Evolutionary conservation across 2,329 filamentous ascomycete genomes (phyloP), one percentile per base, ranked within the genome.

Genomic region (Chrysoporthe austroafricana): DNA sequence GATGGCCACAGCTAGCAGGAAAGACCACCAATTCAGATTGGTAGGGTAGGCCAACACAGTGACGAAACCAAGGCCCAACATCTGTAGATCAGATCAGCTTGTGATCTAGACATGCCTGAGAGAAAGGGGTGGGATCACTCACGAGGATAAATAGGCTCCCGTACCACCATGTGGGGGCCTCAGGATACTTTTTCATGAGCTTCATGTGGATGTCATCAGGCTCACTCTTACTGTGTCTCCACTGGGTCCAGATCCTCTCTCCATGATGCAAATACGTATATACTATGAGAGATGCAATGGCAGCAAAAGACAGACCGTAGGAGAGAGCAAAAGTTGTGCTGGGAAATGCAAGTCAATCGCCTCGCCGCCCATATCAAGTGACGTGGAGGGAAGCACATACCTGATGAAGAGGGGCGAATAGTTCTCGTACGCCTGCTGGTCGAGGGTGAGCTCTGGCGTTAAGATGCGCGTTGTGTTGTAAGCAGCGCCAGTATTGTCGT

Each of bases 251-350:
- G 61, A 93, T 89, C 64, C 88, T 86, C 70, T 86, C 82, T 44
- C 91, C 85, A 69, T 93, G 87, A 76, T 91, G 88, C 4, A 93
- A 79, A 70, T 81, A 86, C 0, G 87, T 90, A 73, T 93, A 87
- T 0, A 91, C 84, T n/a, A 93, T 78, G 1, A 93, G 83, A 0
- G 90, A 85, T 0, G 90, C 81, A 52, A 93, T 91, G 62, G 89
- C 85, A 3, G 91, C 91, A 74, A 93, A 93, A 0, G 88, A 91
- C 1, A 93, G 79, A 0, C 90, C 91, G 72, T 93, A 93, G 0
- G 85, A 83, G 68, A 93, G 79, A 69, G 89, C 85, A 74, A 92
- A 93, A 0, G 90, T 91, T 0, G 90, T 92, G 70, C 89, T 91
- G 26, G 3, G 8, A 21, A 21, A 11, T 16, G 14, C n/a, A 61